Base-by-base conservation (phyloP, 2,329 filamentous ascomycete species). In the Sodiomyces alkalinus region DNA sequence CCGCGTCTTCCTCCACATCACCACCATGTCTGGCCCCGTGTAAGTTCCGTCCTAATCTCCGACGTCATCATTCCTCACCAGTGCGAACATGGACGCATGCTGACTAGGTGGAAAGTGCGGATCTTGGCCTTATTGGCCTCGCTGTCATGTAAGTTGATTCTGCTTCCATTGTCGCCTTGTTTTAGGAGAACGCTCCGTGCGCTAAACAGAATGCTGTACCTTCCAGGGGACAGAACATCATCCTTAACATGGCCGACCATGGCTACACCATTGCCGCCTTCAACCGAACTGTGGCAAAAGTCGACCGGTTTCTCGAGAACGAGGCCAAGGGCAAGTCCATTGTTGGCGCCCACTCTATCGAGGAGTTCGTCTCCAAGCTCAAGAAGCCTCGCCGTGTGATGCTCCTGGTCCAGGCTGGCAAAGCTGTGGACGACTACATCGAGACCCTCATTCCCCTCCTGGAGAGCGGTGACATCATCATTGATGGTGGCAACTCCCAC, bases 251-350 rank as follows among this genome's bases (percentile, higher is more conserved):
- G 64, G 81, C 81, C 47, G 81, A 90, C 58, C 74, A 87, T 49
- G 80, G 86, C 52, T 96, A 92, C 74, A 96, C 83, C 55, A 82
- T 98, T 52, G 80, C 87, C 61, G 90, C 87, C 46, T 98, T 80
- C 76, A 98, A 98, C 79, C 81, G 90, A 61, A 98, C 90, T 47
- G 82, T 94, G 46, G 74, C 83, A 62, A 98, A 98, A 76, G 90
- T 98, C 59, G 86, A 96, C 68, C 70, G 70, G 46, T 93, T 93
- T 74, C 64, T 93, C 44, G 77, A 68, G 42, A 87, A 93, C 62
- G 80, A 87, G 64, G 81, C 81, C 55, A 85, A 87, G 71, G 81
- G 86, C 68, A 94, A 93, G 73, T 80, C 82, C 48, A 80, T 98
- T 47, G 74, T 94, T 41, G 90, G 90, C 56, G 87, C 90, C 47